These are phyloP conservation scores for Helotiales sp. DNA, from an alignment of 2,329 filamentous ascomycete genomes.

Conservation along the genomic window DNA sequence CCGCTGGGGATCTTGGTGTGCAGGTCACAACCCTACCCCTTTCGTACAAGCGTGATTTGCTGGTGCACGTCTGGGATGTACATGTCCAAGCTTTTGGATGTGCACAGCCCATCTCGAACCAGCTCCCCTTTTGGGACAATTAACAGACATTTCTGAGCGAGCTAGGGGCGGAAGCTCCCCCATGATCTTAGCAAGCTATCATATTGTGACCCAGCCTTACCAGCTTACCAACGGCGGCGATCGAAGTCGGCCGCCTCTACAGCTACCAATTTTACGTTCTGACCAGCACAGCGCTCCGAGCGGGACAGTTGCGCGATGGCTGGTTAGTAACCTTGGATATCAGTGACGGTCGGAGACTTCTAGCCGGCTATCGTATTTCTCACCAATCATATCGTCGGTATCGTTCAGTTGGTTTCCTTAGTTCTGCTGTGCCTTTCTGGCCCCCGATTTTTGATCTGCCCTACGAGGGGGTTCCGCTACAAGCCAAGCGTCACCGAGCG, in stretches of 20 bases:
- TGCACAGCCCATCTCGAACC: not conserved
- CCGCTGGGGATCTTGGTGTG: not conserved
- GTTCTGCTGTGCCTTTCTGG: not conserved
- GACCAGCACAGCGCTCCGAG: not conserved
- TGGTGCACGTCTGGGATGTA: not conserved
- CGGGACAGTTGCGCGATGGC: not conserved
- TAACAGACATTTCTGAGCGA: not conserved
- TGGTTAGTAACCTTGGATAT: not conserved
- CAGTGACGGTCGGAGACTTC: not conserved
- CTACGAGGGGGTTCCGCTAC: not conserved
- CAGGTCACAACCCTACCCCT: not conserved
- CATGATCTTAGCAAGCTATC: not conserved
- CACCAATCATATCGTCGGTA: not conserved
- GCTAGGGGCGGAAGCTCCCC: not conserved
- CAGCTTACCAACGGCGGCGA: not conserved
- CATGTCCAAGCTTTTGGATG: not conserved
- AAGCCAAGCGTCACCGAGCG: not conserved
- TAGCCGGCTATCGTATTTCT: slow-evolving; percentile 7
- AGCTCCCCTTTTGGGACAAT: not conserved
- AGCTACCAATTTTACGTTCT: slow-evolving; percentile 5
- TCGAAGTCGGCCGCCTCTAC: slow-evolving; percentile 6
- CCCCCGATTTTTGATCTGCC: not conserved
- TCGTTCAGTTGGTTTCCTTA: not conserved
- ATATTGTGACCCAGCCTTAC: slow-evolving; percentile 1
- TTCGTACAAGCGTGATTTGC: not conserved